Evolutionary conservation across 805 yeast species (phyloP).

Genomic region (Saccharomycopsis fibuligera): DNA sequence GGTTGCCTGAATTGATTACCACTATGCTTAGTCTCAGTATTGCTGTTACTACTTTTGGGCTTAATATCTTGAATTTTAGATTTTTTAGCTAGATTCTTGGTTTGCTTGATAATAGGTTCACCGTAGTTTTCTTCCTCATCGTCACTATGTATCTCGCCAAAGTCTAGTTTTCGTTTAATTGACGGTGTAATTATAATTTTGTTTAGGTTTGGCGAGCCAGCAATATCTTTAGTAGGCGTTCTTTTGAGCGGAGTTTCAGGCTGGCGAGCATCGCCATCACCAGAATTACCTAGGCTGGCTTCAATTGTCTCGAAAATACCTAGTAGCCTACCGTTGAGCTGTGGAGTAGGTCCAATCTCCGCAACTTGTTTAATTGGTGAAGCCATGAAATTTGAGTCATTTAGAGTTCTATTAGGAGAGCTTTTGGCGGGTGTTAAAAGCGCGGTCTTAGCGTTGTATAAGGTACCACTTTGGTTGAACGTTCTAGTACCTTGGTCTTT

Average conservation of each 20-base stretch:
- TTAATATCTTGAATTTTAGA: too few relatives aligned
- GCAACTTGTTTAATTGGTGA: constrained; percentile 1
- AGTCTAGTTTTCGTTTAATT: constrained; percentile 8
- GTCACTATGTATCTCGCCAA: constrained; percentile 10
- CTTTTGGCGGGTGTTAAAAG: constrained; percentile 14
- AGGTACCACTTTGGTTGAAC: not conserved
- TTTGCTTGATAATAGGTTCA: not conserved
- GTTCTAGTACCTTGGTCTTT: not conserved
- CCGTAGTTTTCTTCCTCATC: not conserved
- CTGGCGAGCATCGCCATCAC: not conserved
- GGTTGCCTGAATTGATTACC: not conserved
- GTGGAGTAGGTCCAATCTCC: constrained; percentile 20
- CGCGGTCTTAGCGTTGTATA: too few relatives aligned
- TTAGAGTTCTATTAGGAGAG: constrained; percentile 2
- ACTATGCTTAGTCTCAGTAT: not conserved
- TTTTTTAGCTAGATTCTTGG: too few relatives aligned
- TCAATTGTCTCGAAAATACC: constrained; percentile 18
- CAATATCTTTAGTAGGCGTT: constrained; percentile 17
- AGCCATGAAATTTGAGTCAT: not conserved
- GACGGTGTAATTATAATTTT: constrained; percentile 10
- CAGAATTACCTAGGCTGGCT: too few relatives aligned
- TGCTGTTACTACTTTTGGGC: too few relatives aligned
- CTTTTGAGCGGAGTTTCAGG: not conserved
- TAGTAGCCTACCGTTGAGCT: constrained; percentile 18
- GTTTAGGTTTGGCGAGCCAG: constrained; percentile 9